These are phyloP conservation scores for Fusarium denticulatum DNA, from an alignment of 2,329 filamentous ascomycete species.

Conservation along the genomic window DNA sequence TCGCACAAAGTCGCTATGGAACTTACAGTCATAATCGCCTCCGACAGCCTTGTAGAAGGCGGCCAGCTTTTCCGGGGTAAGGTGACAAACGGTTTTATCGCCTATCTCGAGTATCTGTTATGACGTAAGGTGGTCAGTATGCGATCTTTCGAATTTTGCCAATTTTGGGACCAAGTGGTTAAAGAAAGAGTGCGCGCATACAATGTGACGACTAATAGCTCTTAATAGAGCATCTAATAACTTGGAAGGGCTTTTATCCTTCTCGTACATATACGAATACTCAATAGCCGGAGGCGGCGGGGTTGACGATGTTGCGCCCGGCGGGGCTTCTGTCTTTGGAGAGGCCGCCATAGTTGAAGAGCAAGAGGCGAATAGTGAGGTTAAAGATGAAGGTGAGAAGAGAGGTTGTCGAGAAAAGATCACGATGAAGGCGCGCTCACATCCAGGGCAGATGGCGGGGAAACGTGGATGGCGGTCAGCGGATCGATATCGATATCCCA, in stretches of 20 bases:
- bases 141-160: background rate
- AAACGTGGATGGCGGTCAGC: slow-evolving; percentile 35
- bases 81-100: slow-evolving; percentile 60
- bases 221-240: slow-evolving; percentile 74
- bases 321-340: slow-evolving; percentile 37
- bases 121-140: slow-evolving; percentile 26
- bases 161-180: background rate
- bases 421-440: slow-evolving; percentile 24
- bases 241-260: slow-evolving; percentile 73
- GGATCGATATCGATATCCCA: slow-evolving; percentile 17
- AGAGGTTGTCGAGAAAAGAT: background rate
- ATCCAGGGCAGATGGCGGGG: slow-evolving; percentile 37
- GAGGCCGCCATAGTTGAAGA: slow-evolving; percentile 40
- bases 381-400: background rate
- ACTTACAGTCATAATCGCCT: slow-evolving; percentile 75
- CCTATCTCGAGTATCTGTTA: slow-evolving; percentile 66
- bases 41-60: slow-evolving; percentile 80
- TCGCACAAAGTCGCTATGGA: background rate
- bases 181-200: slow-evolving; percentile 55
- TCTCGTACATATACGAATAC: slow-evolving; percentile 75
- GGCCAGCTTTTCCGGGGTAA: slow-evolving; percentile 77
- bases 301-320: slow-evolving; percentile 34
- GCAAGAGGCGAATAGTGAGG: background rate
- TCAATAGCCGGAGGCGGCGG: slow-evolving; percentile 45
- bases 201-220: slow-evolving; percentile 75